These are phyloP conservation scores for Amborella trichopoda DNA, from an alignment of 164 flowering plant genomes.

Conservation along the genomic window DNA sequence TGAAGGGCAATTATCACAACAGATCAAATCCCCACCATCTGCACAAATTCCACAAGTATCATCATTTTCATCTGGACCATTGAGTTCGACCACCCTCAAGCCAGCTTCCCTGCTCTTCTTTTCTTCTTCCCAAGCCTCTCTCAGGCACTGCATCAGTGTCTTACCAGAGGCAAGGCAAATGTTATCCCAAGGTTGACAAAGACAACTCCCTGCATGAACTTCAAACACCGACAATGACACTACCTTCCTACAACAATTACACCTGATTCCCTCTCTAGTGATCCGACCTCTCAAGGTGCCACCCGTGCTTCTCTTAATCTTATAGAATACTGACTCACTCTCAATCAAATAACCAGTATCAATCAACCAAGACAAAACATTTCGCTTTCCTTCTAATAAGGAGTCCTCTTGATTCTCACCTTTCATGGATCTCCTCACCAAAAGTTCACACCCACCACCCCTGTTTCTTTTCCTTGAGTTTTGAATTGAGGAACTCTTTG, in stretches of 20 bases:
- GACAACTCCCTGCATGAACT: constrained; percentile 17
- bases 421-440: constrained; percentile 10
- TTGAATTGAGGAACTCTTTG: constrained; percentile 3
- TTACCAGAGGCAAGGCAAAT: constrained; percentile 11
- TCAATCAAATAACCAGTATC: constrained; percentile 12
- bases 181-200: constrained; percentile 14
- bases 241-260: constrained; percentile 17
- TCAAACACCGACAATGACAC: constrained; percentile 14
- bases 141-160: constrained; percentile 15
- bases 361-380: constrained; percentile 15
- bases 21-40: constrained; percentile 18
- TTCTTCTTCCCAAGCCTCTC: constrained; percentile 20
- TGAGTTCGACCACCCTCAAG: constrained; percentile 9
- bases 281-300: constrained; percentile 7
- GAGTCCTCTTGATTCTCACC: constrained; percentile 1
- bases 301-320: constrained; percentile 2
- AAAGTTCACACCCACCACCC: constrained; percentile 15
- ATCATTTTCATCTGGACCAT: constrained; percentile 17
- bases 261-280: constrained; percentile 13
- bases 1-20: constrained; percentile 22
- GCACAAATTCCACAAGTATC: constrained; percentile 19
- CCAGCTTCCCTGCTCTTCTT: constrained; percentile 10
- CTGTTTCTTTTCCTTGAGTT: constrained; percentile 10
- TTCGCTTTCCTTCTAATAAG: constrained; percentile 5
- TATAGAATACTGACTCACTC: constrained; percentile 12